Evolutionary conservation across 768 basidiomycete species (phyloP).

Genomic region (Pilatotrama ljubarskyi): DNA sequence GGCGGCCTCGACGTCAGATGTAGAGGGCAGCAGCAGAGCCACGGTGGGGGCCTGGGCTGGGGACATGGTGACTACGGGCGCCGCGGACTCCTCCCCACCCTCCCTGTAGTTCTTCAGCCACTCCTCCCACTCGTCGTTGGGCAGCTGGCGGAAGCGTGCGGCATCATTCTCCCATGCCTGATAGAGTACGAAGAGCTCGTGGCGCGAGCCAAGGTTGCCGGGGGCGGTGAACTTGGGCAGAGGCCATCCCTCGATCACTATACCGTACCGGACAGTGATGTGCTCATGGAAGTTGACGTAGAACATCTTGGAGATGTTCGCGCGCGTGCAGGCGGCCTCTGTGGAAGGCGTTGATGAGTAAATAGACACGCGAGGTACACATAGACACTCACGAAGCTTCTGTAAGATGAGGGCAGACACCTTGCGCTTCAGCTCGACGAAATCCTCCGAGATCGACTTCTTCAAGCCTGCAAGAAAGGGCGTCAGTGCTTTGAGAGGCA

Average conservation of each 20-base stretch:
- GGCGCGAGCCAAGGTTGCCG: constrained; percentile 9
- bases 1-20: no score
- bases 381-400: constrained; percentile 1
- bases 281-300: constrained; percentile 26
- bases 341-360: background rate
- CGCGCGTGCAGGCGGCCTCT: background rate
- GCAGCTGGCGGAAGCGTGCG: constrained; percentile 20
- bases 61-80: background rate
- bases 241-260: constrained; percentile 25
- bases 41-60: background rate
- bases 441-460: background rate
- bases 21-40: background rate
- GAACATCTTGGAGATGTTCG: constrained; percentile 15
- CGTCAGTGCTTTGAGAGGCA: background rate
- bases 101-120: constrained; percentile 6
- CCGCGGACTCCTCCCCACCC: background rate
- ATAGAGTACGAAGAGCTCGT: constrained; percentile 18
- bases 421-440: background rate
- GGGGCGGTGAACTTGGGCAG: constrained; percentile 22
- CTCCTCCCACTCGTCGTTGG: constrained; percentile 10
- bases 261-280: constrained; percentile 20
- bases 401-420: background rate
- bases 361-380: no score
- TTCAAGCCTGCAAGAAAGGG: background rate
- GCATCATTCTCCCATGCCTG: constrained; percentile 21